Percentiles rank a stretch among this genome's conserved stretches.
These are phyloP conservation scores for Aspergillus sclerotiicarbonarius DNA, from an alignment of 495 filamentous ascomycete species.

Conservation along the genomic window DNA sequence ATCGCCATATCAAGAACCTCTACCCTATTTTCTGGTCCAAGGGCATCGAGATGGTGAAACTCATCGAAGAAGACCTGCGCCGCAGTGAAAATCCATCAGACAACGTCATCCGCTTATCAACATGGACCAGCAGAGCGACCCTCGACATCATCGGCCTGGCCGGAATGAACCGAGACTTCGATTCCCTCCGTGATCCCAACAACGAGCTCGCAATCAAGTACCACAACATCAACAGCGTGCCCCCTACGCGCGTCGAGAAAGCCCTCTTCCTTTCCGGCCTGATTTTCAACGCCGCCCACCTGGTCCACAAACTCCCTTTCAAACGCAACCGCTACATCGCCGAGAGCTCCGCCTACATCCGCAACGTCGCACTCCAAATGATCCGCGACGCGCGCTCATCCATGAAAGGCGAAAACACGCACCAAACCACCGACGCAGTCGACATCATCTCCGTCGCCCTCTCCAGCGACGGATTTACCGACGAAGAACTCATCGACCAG, in stretches of 20 bases:
- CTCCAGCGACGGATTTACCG: conserved; percentile 68
- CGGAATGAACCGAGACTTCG: conserved; percentile 81
- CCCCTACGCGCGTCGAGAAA: conserved; percentile 14
- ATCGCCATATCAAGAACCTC: conserved; percentile 80
- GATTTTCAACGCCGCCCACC: conserved; percentile 31
- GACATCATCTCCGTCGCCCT: conserved; percentile 87
- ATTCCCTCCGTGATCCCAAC: conserved; percentile 61
- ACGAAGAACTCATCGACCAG: conserved; percentile 82
- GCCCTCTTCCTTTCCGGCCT: conserved; percentile 43
- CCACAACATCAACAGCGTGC: conserved; percentile 38
- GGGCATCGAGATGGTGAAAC: conserved; percentile 46
- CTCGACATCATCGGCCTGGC: conserved; percentile 89
- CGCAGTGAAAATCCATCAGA: conserved; percentile 21
- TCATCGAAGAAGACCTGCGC: conserved; percentile 37
- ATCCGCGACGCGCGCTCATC: conserved; percentile 63
- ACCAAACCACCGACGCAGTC: conserved; percentile 39
- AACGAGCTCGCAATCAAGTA: conserved; percentile 67
- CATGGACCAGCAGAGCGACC: conserved; percentile 69
- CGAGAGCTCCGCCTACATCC: conserved; percentile 56
- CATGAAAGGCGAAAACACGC: conserved; percentile 47
- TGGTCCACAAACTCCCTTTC: conserved; percentile 55
- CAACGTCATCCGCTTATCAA: conserved; percentile 54
- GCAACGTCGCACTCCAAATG: conserved; percentile 60
- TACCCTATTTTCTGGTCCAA: conserved; percentile 85
- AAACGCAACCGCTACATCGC: conserved; percentile 62